Evolutionary conservation across 305 asterid genomes (phyloP), one percentile per base, ranked within the genome.

Genomic region (Fraxinus albicans): DNA sequence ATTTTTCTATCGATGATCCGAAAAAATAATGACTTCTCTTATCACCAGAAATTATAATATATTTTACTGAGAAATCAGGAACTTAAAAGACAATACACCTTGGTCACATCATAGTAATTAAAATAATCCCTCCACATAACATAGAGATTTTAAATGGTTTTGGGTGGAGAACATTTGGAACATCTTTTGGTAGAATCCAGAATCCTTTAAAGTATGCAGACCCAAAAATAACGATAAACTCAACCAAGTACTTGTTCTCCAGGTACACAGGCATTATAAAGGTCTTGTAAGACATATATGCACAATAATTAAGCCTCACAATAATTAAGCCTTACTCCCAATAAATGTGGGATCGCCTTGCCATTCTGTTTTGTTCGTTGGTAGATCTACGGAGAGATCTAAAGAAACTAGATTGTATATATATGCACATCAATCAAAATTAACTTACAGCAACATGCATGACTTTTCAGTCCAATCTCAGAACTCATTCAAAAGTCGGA

Each of bases 21-120:
- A 70, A 72, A 55, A 50, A 44, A 69, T n/a, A 72, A 63, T 9
- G 76, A 34, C 15, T 36, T 79, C 34, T 35, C 15, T 25, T 63
- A 77, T 63, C 29, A 80, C 73, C 74, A 67, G 38, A 67, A 65
- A 25, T 9, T 2, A 25, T 69, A 31, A 12, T 69, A 29, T 69
- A 29, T 69, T 25, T 67, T 78, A 84, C 81, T 47, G 35, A 55
- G 65, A 77, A 42, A 82, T 29, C 75, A 29, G 38, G 19, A 67
- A 27, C 75, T 29, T 9, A 63, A 63, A 63, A 63, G 34, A 23
- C 34, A 63, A 29, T 69, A 69, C 75, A 69, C 75, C 34, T 23
- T 63, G 73, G 33, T 69, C 6, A 29, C 38, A 25, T 29, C 21
- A 69, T 4, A 27, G 9, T 69, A 33, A 29, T 27, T 29, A 69